Conservation (phyloP, 2,329 filamentous ascomycete genomes). For the Reticulascus tulasneorum region DNA sequence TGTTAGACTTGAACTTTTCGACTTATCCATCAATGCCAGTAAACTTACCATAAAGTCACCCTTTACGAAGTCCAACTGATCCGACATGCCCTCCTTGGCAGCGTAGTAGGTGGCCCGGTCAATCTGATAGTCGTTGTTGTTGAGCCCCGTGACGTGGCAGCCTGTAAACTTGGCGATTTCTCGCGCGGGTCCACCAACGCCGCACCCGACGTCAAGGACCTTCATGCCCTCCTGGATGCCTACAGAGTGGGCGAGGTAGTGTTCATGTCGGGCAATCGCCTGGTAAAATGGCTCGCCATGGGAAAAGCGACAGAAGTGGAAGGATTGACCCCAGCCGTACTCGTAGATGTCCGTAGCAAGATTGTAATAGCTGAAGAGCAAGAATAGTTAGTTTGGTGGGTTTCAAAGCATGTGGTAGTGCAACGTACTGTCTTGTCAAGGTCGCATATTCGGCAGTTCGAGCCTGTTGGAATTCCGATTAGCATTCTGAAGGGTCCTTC, state of each 20-base stretch:
- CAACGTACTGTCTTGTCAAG: constrained; percentile 74
- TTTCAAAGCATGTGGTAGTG: background rate
- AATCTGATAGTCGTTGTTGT: constrained; percentile 98
- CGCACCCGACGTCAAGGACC: constrained; percentile 91
- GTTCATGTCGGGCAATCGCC: constrained; percentile 89
- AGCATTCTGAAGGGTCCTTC: background rate
- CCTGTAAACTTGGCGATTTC: constrained; percentile 93
- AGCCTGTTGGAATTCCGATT: constrained; percentile 42
- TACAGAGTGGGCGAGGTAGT: constrained; percentile 87
- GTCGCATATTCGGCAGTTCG: constrained; percentile 82
- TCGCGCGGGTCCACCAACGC: constrained; percentile 88
- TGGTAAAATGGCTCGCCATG: constrained; percentile 79
- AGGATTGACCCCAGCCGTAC: constrained; percentile 87
- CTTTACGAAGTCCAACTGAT: constrained; percentile 80
- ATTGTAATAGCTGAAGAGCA: constrained; percentile 72
- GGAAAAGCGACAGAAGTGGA: constrained; percentile 94
- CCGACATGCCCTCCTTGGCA: constrained; percentile 67
- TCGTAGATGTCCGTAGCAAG: constrained; percentile 89
- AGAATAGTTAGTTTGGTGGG: constrained; percentile 4
- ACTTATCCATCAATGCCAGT: background rate
- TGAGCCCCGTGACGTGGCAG: constrained; percentile 79
- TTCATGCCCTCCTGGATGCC: constrained; percentile 75
- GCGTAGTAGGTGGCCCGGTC: constrained; percentile 80
- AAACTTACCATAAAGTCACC: constrained; percentile 81
- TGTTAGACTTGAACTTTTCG: background rate